phyloP scores from a whole-genome alignment of 2,329 filamentous ascomycete genomes.

The Phyllosticta capitalensis region DNA sequence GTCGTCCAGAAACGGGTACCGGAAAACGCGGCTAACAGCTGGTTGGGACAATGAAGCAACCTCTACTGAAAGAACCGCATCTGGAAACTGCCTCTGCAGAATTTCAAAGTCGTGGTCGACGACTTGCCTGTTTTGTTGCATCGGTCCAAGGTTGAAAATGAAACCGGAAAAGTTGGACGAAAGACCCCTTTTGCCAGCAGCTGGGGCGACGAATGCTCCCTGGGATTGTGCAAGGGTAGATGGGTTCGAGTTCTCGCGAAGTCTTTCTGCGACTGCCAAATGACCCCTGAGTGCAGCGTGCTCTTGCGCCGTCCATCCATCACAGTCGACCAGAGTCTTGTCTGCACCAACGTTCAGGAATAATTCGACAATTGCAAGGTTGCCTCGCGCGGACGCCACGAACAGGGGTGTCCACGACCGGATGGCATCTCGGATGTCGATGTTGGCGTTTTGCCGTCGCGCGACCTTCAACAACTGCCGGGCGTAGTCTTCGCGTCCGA shows the following conservation, averaged over 20 bases:
- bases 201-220: constrained; percentile 21
- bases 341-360: constrained; percentile 72
- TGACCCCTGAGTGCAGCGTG: constrained; percentile 88
- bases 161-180: constrained; percentile 34
- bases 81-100: background rate
- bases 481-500: constrained; percentile 74
- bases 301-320: constrained; percentile 89
- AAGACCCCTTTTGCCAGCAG: constrained; percentile 36
- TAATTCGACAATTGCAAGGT: constrained; percentile 62
- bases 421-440: constrained; percentile 69
- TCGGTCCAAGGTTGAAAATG: background rate
- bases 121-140: background rate
- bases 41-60: background rate
- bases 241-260: constrained; percentile 48
- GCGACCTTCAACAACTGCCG: constrained; percentile 64
- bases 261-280: constrained; percentile 63
- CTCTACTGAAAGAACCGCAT: background rate
- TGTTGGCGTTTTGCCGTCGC: constrained; percentile 59
- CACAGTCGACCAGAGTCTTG: constrained; percentile 65
- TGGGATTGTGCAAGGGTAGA: constrained; percentile 22
- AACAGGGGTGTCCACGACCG: constrained; percentile 96
- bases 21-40: background rate
- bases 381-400: constrained; percentile 83
- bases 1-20: background rate
- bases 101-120: background rate